Base-by-base conservation (phyloP, 2,329 filamentous ascomycete species). In the Penicillium sp. region DNA sequence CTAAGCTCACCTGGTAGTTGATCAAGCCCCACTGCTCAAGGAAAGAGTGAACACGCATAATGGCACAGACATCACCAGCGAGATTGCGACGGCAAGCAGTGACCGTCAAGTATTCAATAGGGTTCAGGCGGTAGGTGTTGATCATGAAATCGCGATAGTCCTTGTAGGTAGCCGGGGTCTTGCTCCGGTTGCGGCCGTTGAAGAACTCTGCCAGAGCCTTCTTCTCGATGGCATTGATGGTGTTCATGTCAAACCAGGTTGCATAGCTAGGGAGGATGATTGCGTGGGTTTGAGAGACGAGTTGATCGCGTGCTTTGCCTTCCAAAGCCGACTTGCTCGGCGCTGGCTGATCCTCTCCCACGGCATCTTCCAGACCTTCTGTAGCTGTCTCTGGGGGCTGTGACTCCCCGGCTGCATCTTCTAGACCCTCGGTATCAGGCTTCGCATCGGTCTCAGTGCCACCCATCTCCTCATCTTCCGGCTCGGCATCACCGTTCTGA, bases 101-200 rank as follows among this genome's bases (percentile, higher is more conserved):
- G 57, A 99, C 94, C 5, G 95, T 99, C 58, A 99, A 84, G 73
- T 99, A 99, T 77, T 99, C 95, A 57, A 93, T 86, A 5, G 95
- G 95, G 75, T 98, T 99, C 59, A 99, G 82, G 40, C 95, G 89
- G 79, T 99, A 99, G 14, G 95, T 98, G 81, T 99, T 99, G 81
- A 99, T 93, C 95, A 99, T 99, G 75, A 99, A 99, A 75, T 99
- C 95, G 69, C 95, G 89, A 79, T 99, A 99, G 75, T 99, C 95
- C 79, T 98, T 98, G 83, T 99, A 99, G 25, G 98, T 92, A 52
- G 93, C 89, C 0, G 93, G 90, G 0, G 95, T 99, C 81, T 99
- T 99, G 87, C 95, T 98, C 71, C 95, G 90, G 79, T 99, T 99
- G 62, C 95, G 88, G 77, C 88, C 94, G 81, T 99, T 99, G 86